Evolutionary conservation across 176 grass and related monocot genomes (phyloP), one percentile per base, ranked within the genome.

Genomic region (Carex cristatella): DNA sequence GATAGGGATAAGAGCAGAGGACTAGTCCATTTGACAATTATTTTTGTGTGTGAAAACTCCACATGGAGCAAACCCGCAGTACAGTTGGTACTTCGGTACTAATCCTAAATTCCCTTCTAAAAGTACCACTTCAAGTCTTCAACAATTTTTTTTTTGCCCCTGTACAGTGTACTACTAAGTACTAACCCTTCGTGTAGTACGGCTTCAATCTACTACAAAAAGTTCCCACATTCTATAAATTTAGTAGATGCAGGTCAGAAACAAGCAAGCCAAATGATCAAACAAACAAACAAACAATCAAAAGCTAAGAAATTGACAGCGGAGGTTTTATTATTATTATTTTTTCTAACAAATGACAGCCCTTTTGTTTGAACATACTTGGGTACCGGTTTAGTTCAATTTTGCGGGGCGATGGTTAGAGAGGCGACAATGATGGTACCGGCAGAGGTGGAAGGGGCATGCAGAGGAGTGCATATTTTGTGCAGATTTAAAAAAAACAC

Each of bases 391-490:
- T 61, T 10, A 81, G 8, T 40, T 23, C 6, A 23, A 59, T 8
- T 10, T 19, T 40, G 38, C 5, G 10, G 7, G 38, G 38, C 7
- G 2, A 46, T 38, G 18, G 5, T 64, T 35, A 81, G 79, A 40
- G 12, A 3, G 10, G 30, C 35, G 27, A 35, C 42, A 30, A 4
- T 9, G 87, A 87, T 64, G 78, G 84, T 90, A 90, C 74, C 79
- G 86, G 89, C 66, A 90, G 86, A 69, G 75, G 81, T 97, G 94
- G 94, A 97, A 94, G 94, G 94, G 94, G 91, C 91, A 97, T 94
- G 94, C 94, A 97, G 94, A 97, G 94, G 94, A 97, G 91, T 81
- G 61, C 18, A 82, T 66, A 69, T 4, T 67, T 11, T 72, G 58
- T 38, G 59, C 16, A 42, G 42, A 44, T 51, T 49, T 84, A 15